phyloP scores from a whole-genome alignment of 2,329 filamentous ascomycete species.

The Colletotrichum endophyticum region DNA sequence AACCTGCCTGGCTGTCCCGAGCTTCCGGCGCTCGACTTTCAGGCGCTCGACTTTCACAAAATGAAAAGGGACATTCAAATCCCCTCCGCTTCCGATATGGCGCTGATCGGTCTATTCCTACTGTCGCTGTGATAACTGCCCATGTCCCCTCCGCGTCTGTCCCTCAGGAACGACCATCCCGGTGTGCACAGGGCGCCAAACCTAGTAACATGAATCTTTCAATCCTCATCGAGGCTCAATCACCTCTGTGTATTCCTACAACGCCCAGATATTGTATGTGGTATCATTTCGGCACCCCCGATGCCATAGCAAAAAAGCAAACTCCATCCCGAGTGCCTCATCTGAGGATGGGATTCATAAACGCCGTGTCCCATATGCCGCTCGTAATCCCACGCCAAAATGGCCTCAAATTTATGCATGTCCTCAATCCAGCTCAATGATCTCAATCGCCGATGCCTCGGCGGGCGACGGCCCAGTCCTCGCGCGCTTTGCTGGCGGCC shows the following conservation, averaged over 20 bases:
- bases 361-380: background rate
- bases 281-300: slow-evolving; percentile 12
- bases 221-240: background rate
- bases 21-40: too few species aligned
- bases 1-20: background rate
- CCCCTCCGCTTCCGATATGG: background rate
- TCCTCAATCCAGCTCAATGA: slow-evolving; percentile 20
- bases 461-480: background rate
- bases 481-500: slow-evolving; percentile 12
- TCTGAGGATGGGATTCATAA: background rate
- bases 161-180: background rate
- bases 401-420: background rate
- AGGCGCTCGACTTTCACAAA: background rate
- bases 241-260: background rate
- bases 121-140: background rate
- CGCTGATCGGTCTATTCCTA: background rate
- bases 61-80: background rate
- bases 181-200: background rate
- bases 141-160: background rate
- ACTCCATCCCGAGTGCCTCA: background rate
- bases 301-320: slow-evolving; percentile 7
- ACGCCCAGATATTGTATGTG: slow-evolving; percentile 12
- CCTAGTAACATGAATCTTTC: background rate
- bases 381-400: background rate
- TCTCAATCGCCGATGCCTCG: background rate